Conservation (phyloP, 192 early-diverging fungal species). For the Backusella parvicylindrica region DNA sequence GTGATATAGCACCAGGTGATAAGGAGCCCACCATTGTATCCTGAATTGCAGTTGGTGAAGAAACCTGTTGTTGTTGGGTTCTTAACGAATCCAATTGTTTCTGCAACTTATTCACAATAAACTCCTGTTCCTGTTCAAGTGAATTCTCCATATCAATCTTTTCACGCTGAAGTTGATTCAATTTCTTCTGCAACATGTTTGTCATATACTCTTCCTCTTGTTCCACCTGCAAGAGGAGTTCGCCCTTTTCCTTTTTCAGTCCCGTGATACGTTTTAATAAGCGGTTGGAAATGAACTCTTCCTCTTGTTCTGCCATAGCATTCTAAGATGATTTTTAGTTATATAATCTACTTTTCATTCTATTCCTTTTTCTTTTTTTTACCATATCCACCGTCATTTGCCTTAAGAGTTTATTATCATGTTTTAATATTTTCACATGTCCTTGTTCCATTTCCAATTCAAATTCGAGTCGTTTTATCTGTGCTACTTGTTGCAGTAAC, state of each 20-base stretch:
- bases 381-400: slow-evolving; percentile 56
- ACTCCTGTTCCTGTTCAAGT: slow-evolving; percentile 89
- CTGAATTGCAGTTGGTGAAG: neutral
- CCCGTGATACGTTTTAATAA: slow-evolving; percentile 68
- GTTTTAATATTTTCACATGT: slow-evolving; percentile 55
- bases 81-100: slow-evolving; percentile 68
- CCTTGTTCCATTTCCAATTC: slow-evolving; percentile 65
- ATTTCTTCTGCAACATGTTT: slow-evolving; percentile 72
- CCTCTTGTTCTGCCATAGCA: slow-evolving; percentile 56
- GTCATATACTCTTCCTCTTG: slow-evolving; percentile 80
- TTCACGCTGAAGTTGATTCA: slow-evolving; percentile 75
- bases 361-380: neutral
- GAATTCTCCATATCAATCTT: slow-evolving; percentile 88
- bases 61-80: slow-evolving; percentile 26
- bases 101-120: slow-evolving; percentile 84
- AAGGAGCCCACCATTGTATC: slow-evolving; percentile 6
- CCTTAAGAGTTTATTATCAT: slow-evolving; percentile 54
- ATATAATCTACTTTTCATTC: neutral
- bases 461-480: slow-evolving; percentile 57
- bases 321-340: slow-evolving; percentile 29
- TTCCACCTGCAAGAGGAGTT: slow-evolving; percentile 69
- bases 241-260: slow-evolving; percentile 76
- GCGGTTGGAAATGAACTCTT: slow-evolving; percentile 76
- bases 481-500: neutral
- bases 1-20: slow-evolving; percentile 9